Evolutionary conservation across 208 protist genomes (phyloP), one percentile per base, ranked within the genome.

Genomic region (Herpetomonas muscarum): DNA sequence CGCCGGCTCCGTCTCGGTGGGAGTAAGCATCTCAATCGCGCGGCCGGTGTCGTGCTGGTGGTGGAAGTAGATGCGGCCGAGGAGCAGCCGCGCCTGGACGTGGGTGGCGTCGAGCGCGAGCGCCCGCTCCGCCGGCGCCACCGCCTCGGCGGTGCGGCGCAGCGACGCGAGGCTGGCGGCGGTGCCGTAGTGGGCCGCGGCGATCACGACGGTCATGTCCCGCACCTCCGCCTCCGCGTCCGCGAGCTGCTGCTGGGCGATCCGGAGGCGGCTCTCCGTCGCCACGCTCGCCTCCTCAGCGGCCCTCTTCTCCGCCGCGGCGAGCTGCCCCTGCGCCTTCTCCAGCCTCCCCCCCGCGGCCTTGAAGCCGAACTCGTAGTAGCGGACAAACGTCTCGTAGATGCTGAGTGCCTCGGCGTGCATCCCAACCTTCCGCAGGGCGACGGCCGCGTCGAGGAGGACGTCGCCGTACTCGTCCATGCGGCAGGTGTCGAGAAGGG

Each of bases 381-480:
- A 91, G 26, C 76, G 75, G 9, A 74, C 61, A 21, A 92, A 60
- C n/a, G 74, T 81, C 25, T 70, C 66, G 61, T 82, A 95, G 34
- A 95, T 36, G 55, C 74, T 55, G 13, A 36, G 48, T 2, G 83
- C 82, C 24, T 89, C 81, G 21, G 29, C 61, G 60, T 86, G 73
- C 73, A 89, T 72, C 17, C 83, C 78, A 21, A 87, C 84, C 45
- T 86, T 85, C 61, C 79, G 76, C 37, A 95, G 69, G 12, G 72
- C 76, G 39, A 75, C 69, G 15, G 85, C 89, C 7, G 84, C 81
- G 48, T 95, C 89, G 25, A 85, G 73, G 34, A 95, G 47, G 9
- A 91, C 83, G 59, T 95, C 89, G 41, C 78, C 85, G 61, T 88
- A 93, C 13, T 84, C 73, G 9, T 81, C 76, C 80, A 95, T 92